These are phyloP conservation scores for Globisporangium acanthophoron DNA, from an alignment of 352 stramenopile species.

Conservation along the genomic window DNA sequence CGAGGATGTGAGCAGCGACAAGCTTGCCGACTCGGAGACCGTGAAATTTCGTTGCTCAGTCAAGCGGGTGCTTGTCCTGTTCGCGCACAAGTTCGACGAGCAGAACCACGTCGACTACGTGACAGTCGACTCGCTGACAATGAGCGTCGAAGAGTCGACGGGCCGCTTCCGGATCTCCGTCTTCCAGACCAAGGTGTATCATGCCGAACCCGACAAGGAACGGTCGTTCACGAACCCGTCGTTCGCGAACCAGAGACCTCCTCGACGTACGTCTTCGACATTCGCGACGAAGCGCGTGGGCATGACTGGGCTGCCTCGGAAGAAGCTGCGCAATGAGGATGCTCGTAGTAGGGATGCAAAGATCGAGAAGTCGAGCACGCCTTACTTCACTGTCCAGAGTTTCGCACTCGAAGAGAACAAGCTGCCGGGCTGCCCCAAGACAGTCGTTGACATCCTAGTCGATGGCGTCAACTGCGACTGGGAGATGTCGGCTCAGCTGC, in stretches of 20 bases:
- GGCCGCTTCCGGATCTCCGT: conserved; percentile 52
- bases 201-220: conserved; percentile 13
- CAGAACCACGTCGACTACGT: conserved; percentile 43
- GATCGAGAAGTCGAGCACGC: conserved; percentile 1
- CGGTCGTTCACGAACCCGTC: conserved; percentile 3
- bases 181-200: conserved; percentile 36
- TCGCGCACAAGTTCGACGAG: conserved; percentile 27
- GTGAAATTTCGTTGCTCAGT: conserved; percentile 61
- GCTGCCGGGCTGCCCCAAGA: conserved; percentile 30
- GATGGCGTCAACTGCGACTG: conserved; percentile 41
- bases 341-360: not conserved
- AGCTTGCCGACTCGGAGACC: conserved; percentile 24
- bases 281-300: conserved; percentile 2
- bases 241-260: conserved; percentile 14
- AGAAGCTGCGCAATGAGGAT: not conserved
- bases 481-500: conserved; percentile 49
- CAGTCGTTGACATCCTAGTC: conserved; percentile 65
- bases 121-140: conserved; percentile 49
- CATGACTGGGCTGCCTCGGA: not conserved
- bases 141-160: conserved; percentile 53
- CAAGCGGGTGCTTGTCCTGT: conserved; percentile 50
- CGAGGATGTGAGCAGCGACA: conserved; percentile 31
- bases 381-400: conserved; percentile 43
- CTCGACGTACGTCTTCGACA: conserved; percentile 10
- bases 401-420: conserved; percentile 72